These are phyloP conservation scores for Rhodotorula mucilaginosa DNA, from an alignment of 1,284 basidiomycete species.

Conservation along the genomic window DNA sequence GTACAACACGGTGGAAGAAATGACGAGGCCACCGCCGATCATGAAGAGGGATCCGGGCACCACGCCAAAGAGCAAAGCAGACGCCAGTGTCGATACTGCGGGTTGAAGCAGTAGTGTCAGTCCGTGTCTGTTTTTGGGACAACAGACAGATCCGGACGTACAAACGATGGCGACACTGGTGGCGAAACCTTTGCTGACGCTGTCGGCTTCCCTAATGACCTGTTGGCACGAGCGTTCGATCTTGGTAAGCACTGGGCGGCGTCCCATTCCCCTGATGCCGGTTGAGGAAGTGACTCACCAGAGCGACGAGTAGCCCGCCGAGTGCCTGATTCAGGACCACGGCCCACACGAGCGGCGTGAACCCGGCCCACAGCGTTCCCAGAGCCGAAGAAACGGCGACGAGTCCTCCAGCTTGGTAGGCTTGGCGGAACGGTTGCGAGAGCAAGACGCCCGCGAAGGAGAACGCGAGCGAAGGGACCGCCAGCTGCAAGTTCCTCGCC, in stretches of 20 bases:
- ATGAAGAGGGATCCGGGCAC: constrained; percentile 36
- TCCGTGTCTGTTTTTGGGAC: not conserved
- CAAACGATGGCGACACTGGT: constrained; percentile 42
- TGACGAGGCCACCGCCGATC: constrained; percentile 36
- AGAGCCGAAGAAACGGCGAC: not conserved
- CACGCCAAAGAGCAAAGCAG: constrained; percentile 26
- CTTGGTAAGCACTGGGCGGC: not conserved
- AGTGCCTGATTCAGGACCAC: constrained; percentile 44
- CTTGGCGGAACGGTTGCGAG: not conserved
- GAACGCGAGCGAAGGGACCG: constrained; percentile 41
- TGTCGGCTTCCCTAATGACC: constrained; percentile 41
- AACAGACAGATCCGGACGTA: constrained; percentile 12
- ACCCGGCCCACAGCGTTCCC: constrained; percentile 23
- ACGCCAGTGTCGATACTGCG: constrained; percentile 39
- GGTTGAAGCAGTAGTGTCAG: not conserved
- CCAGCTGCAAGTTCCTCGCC: constrained; percentile 41
- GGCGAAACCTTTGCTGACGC: constrained; percentile 44
- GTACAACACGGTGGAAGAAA: constrained; percentile 40
- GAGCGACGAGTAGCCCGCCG: constrained; percentile 43
- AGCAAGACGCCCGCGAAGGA: constrained; percentile 33
- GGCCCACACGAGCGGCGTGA: constrained; percentile 37
- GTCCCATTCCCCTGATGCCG: too few species aligned
- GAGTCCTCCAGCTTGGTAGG: not conserved
- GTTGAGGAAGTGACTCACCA: constrained; percentile 17
- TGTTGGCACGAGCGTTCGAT: not conserved